Base-by-base conservation (phyloP, 345 rosid genomes). In the Crucihimalaya himalaica region DNA sequence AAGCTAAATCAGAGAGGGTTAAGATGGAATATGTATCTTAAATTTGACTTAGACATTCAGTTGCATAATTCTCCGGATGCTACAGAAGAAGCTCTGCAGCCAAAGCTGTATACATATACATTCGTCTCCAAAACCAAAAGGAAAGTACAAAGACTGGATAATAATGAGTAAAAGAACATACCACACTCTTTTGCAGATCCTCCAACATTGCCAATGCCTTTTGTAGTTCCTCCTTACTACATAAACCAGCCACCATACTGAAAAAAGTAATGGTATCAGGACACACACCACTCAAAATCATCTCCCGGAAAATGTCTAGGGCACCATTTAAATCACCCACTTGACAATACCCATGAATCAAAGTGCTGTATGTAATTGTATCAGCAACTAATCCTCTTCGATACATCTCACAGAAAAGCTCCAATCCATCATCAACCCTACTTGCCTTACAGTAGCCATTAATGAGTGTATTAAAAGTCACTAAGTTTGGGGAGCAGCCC, bases 301-400 rank as follows among this genome's bases (percentile, higher is more conserved):
- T 59, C 29, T 13, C 12, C 7, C 13, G 0, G 46, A 59, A 59
- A 3, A 60, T 8, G 7, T 21, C 32, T 21, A 0, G 7, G 1
- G 65, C 65, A 11, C 48, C 65, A 60, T 39, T 60, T 6, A 39
- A 12, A 60, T 60, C 20, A 60, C 48, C 50, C 32, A 23, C 21
- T 40, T 0, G 3, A 40, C 15, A 61, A 42, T 14, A 40, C 5
- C 51, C 66, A 8, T 61, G 15, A 40, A 61, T 61, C 15, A 62
- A 42, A 25, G 23, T 42, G n/a, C 0, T 62, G 51, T 4, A 62
- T 5, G 52, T 25, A 9, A 42, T 1, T 25, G 9, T 9, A 5
- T 62, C 0, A 5, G 67, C 37, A 40, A 10, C 52, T 8, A 62
- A 9, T 42, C 37, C 15, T 5, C 23, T 61, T 25, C 23, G 8